Evolutionary conservation across 768 basidiomycete species (phyloP).

Genomic region (Rhodotorula babjevae): DNA sequence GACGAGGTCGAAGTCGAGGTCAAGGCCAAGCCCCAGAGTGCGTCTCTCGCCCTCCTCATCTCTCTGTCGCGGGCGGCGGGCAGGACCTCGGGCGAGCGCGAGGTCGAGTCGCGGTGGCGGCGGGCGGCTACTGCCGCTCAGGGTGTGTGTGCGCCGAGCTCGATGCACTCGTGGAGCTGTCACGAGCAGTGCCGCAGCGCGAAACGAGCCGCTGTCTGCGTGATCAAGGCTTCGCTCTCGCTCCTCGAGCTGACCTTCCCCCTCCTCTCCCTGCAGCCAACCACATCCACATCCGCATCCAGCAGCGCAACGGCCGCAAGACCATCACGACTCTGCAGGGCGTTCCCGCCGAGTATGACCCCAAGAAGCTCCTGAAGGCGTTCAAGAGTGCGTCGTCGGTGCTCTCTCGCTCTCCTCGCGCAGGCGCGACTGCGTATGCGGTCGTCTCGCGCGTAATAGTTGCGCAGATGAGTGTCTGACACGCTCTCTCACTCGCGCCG

Average conservation of each 20-base stretch:
- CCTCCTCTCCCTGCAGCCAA: constrained; percentile 43
- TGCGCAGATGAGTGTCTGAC: too few relatives aligned
- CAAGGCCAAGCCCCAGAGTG: constrained; percentile 30
- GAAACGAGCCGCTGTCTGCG: too few relatives aligned
- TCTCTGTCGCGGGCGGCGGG: too few relatives aligned
- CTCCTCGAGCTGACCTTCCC: not conserved
- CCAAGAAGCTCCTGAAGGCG: constrained; percentile 95
- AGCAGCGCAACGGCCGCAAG: constrained; percentile 98
- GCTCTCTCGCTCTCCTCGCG: not conserved
- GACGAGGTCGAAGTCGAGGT: constrained; percentile 30
- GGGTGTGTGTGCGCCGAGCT: too few relatives aligned
- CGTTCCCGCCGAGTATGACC: constrained; percentile 88
- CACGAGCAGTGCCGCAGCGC: too few relatives aligned
- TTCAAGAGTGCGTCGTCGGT: constrained; percentile 75
- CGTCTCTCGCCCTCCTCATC: not conserved
- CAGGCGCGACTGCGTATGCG: accelerated
- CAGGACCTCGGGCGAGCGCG: too few relatives aligned
- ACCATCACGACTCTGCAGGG: constrained; percentile 96
- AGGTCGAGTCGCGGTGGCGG: too few relatives aligned
- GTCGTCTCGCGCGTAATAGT: too few relatives aligned
- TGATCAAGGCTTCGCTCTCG: too few relatives aligned
- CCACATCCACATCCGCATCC: constrained; percentile 93
- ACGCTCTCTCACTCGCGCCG: not conserved
- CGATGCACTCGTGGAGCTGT: too few relatives aligned
- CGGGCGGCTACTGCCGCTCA: too few relatives aligned